Percentiles rank a stretch among this genome's conserved stretches.
phyloP scores from a whole-genome alignment of 1,139 yeast genomes.

The Nakaseomyces bracarensis region DNA sequence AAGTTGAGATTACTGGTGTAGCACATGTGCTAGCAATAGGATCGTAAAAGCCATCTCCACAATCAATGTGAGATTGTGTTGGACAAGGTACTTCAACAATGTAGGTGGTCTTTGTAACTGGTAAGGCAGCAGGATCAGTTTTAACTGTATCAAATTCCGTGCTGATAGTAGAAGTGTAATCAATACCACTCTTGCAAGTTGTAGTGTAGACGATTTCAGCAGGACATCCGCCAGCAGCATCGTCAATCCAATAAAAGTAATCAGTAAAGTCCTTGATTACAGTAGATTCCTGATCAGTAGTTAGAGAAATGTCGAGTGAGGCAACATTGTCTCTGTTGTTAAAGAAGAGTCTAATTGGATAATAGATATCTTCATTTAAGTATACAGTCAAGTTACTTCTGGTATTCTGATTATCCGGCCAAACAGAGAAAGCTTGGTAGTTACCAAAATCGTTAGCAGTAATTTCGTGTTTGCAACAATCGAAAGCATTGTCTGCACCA shows the following conservation, averaged over 20 bases:
- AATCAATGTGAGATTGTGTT: background rate
- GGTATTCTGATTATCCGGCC: background rate
- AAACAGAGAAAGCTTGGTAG: conserved; percentile 1
- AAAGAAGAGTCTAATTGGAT: background rate
- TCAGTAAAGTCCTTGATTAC: background rate
- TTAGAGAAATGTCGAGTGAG: background rate
- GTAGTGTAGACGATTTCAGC: background rate
- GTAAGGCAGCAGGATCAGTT: background rate
- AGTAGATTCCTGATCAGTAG: background rate
- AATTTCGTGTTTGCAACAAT: background rate
- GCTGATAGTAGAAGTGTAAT: background rate
- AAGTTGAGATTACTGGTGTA: background rate
- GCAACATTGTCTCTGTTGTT: conserved; percentile 1
- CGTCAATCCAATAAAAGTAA: background rate
- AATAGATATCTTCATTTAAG: background rate
- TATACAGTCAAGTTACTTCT: background rate
- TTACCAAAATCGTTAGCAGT: conserved; percentile 1
- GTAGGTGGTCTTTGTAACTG: background rate
- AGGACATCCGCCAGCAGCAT: conserved; percentile 2
- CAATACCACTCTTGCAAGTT: background rate
- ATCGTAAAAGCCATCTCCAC: background rate
- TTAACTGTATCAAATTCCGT: background rate
- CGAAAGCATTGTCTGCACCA: conserved; percentile 5
- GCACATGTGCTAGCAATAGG: conserved; percentile 1
- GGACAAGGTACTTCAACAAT: background rate